Evolutionary conservation across 495 filamentous ascomycete species (phyloP).

Genomic region (Podospora australis): DNA sequence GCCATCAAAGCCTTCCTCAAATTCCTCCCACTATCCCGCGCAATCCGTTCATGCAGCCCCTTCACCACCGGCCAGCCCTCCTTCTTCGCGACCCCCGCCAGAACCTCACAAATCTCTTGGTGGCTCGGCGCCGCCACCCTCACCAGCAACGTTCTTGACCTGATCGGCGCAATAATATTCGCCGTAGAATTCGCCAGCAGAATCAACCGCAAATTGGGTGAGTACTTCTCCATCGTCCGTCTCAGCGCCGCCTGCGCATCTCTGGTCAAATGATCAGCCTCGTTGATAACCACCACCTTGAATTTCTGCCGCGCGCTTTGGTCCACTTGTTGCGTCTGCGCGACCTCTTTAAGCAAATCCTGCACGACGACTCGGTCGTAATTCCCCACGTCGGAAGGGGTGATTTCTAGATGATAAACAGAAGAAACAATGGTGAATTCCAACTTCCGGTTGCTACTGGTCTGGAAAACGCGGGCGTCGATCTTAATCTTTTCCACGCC

Average conservation of each 20-base stretch:
- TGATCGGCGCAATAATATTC: conserved; percentile 95
- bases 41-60: conserved; percentile 73
- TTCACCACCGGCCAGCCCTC: conserved; percentile 69
- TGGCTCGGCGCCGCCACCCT: conserved; percentile 86
- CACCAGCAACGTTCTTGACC: conserved; percentile 80
- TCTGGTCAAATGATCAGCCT: conserved; percentile 89
- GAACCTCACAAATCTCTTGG: conserved; percentile 70
- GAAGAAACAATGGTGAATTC: conserved; percentile 98
- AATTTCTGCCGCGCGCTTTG: conserved; percentile 80
- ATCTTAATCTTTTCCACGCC: conserved; percentile 97
- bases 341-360: conserved; percentile 93
- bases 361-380: conserved; percentile 94
- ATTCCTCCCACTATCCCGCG: conserved; percentile 87
- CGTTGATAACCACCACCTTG: conserved; percentile 98
- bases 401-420: conserved; percentile 96
- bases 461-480: conserved; percentile 92
- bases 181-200: conserved; percentile 89
- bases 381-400: conserved; percentile 92
- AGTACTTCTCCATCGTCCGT: conserved; percentile 99
- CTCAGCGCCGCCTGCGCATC: conserved; percentile 95
- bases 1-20: conserved; percentile 83
- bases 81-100: conserved; percentile 65
- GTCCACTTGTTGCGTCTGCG: conserved; percentile 97
- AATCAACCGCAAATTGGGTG: conserved; percentile 85
- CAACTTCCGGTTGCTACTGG: conserved; percentile 88